These are phyloP conservation scores for Cadophora sp. DNA, from an alignment of 2,329 filamentous ascomycete genomes.

Conservation along the genomic window DNA sequence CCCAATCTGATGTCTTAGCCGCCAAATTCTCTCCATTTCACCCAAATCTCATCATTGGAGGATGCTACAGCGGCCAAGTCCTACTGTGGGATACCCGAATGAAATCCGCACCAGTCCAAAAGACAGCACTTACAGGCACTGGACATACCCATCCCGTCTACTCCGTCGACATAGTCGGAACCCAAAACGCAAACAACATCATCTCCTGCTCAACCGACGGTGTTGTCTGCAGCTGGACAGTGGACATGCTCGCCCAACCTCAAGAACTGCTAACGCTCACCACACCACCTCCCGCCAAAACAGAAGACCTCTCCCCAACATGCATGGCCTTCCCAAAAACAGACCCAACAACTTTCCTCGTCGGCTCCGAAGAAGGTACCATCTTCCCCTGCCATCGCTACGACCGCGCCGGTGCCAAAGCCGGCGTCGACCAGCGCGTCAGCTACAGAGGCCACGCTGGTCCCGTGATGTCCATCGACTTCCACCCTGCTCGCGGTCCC, in stretches of 20 bases:
- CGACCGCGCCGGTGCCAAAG: slow-evolving; percentile 95
- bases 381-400: slow-evolving; percentile 98
- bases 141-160: slow-evolving; percentile 98
- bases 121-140: slow-evolving; percentile 92
- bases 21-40: slow-evolving; percentile 99
- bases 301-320: slow-evolving; percentile 93
- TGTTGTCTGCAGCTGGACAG: slow-evolving; percentile 95
- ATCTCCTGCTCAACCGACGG: slow-evolving; percentile 97
- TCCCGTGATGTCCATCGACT: slow-evolving; percentile 94
- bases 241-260: slow-evolving; percentile 96
- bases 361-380: slow-evolving; percentile 94
- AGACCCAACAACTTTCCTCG: slow-evolving; percentile 96
- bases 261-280: slow-evolving; percentile 92
- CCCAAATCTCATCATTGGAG: slow-evolving; percentile 93
- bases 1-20: slow-evolving; percentile 92
- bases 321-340: slow-evolving; percentile 94
- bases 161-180: slow-evolving; percentile 92
- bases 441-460: slow-evolving; percentile 90
- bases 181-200: slow-evolving; percentile 98
- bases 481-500: slow-evolving; percentile 90
- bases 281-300: slow-evolving; percentile 84
- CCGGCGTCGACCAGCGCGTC: slow-evolving; percentile 88
- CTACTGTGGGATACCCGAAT: slow-evolving; percentile 96
- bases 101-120: slow-evolving; percentile 88
- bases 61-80: slow-evolving; percentile 95